These are phyloP conservation scores for Tanacetum coccineum DNA, from an alignment of 129 eudicot species.

Conservation along the genomic window DNA sequence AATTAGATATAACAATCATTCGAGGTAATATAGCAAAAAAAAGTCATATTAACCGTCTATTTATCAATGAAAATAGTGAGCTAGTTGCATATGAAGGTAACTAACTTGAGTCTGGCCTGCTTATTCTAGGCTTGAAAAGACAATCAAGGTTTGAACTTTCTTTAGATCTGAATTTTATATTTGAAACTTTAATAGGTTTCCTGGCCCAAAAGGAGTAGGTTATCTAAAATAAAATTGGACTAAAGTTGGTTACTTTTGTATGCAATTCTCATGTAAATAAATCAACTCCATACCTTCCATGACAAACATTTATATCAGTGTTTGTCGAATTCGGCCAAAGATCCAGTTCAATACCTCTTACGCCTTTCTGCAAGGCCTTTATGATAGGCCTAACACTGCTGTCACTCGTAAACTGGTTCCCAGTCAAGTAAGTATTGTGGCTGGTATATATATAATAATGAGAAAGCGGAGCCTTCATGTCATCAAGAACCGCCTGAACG, in stretches of 20 bases:
- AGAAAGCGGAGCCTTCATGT: constrained; percentile 39
- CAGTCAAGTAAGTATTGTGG: constrained; percentile 62
- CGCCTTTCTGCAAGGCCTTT: constrained; percentile 43
- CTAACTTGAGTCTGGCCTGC: neutral
- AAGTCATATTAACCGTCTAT: neutral
- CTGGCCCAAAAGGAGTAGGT: neutral
- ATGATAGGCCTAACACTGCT: constrained; percentile 49
- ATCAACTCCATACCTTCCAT: constrained; percentile 49
- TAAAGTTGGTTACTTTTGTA: neutral
- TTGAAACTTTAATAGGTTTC: neutral
- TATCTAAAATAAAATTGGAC: neutral
- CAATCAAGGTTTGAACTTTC: neutral
- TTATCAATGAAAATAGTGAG: neutral
- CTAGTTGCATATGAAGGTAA: constrained; percentile 13
- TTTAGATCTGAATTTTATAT: too few relatives aligned
- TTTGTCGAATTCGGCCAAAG: constrained; percentile 50
- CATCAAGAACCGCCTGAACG: constrained; percentile 42
- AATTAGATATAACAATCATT: neutral
- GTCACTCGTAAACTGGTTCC: constrained; percentile 55
- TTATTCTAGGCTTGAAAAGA: neutral
- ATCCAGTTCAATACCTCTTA: constrained; percentile 46
- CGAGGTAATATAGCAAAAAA: neutral
- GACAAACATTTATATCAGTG: constrained; percentile 43
- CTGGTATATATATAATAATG: constrained; percentile 16
- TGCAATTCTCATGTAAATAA: constrained; percentile 1